Conservation (phyloP, 2,329 filamentous ascomycete species). For the Pyrenochaeta sp. region DNA sequence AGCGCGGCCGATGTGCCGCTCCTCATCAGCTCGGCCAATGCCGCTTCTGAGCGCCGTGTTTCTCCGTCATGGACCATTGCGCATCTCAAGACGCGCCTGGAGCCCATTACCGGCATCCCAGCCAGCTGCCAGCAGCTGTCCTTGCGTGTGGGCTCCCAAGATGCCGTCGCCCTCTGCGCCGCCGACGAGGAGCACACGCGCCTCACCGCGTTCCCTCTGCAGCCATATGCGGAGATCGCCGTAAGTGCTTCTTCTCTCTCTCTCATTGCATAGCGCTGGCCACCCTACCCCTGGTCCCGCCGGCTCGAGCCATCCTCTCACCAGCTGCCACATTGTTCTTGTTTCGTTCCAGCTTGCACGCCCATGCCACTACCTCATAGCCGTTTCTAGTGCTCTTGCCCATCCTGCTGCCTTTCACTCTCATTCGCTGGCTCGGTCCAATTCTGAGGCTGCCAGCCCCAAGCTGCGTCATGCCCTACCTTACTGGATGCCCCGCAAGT, state of each 20-base stretch:
- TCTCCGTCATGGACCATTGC: slow-evolving; percentile 90
- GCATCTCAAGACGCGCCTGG: slow-evolving; percentile 85
- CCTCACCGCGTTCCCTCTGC: slow-evolving; percentile 72
- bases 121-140: slow-evolving; percentile 78
- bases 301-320: slow-evolving; percentile 32
- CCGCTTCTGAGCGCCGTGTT: slow-evolving; percentile 86
- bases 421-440: slow-evolving; percentile 24
- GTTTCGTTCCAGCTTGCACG: slow-evolving; percentile 17
- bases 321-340: slow-evolving; percentile 40
- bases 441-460: slow-evolving; percentile 26
- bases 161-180: slow-evolving; percentile 71
- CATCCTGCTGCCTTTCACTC: slow-evolving; percentile 5
- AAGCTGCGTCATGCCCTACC: slow-evolving; percentile 20
- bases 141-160: slow-evolving; percentile 71
- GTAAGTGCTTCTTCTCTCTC: slow-evolving; percentile 63
- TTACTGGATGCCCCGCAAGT: slow-evolving; percentile 34
- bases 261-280: slow-evolving; percentile 23
- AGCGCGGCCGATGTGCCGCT: slow-evolving; percentile 77
- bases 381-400: slow-evolving; percentile 15
- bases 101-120: slow-evolving; percentile 91
- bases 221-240: slow-evolving; percentile 79
- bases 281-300: slow-evolving; percentile 21
- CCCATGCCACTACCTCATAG: slow-evolving; percentile 9
- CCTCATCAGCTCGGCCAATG: slow-evolving; percentile 76
- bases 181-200: slow-evolving; percentile 75